These are phyloP conservation scores for Plasmopara viticola DNA, from an alignment of 352 stramenopile genomes.

Conservation along the genomic window DNA sequence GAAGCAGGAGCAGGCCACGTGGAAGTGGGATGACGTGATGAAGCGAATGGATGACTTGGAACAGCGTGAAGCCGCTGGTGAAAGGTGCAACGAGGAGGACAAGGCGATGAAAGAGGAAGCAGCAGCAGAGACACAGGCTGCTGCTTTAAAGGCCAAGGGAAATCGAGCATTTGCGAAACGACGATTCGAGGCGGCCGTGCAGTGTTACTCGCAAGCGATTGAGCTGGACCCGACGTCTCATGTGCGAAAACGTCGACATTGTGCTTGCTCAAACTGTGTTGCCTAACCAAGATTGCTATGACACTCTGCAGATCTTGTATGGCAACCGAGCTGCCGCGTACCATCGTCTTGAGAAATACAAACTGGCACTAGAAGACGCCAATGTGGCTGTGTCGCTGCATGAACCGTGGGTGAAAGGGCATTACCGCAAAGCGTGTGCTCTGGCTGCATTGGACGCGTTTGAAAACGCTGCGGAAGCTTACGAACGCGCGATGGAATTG, in stretches of 20 bases:
- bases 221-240: constrained; percentile 58
- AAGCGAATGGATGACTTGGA: constrained; percentile 81
- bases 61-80: constrained; percentile 39
- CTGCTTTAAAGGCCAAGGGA: constrained; percentile 60
- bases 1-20: constrained; percentile 53
- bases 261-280: background rate
- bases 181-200: constrained; percentile 71
- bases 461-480: constrained; percentile 55
- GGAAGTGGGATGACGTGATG: constrained; percentile 85
- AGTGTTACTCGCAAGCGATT: constrained; percentile 88
- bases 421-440: constrained; percentile 69
- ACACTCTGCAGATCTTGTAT: constrained; percentile 54
- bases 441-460: constrained; percentile 58
- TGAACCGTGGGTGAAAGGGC: constrained; percentile 79
- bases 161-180: constrained; percentile 71
- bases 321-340: constrained; percentile 76
- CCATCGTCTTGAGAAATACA: constrained; percentile 65
- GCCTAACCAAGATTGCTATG: constrained; percentile 5
- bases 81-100: constrained; percentile 28
- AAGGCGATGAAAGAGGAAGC: constrained; percentile 15
- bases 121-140: constrained; percentile 26
- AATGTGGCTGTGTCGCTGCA: constrained; percentile 56
- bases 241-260: constrained; percentile 26
- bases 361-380: constrained; percentile 56
- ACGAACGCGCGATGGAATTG: constrained; percentile 59